Conservation (phyloP, 768 basidiomycete genomes). For the Tricholoma flavovirens region DNA sequence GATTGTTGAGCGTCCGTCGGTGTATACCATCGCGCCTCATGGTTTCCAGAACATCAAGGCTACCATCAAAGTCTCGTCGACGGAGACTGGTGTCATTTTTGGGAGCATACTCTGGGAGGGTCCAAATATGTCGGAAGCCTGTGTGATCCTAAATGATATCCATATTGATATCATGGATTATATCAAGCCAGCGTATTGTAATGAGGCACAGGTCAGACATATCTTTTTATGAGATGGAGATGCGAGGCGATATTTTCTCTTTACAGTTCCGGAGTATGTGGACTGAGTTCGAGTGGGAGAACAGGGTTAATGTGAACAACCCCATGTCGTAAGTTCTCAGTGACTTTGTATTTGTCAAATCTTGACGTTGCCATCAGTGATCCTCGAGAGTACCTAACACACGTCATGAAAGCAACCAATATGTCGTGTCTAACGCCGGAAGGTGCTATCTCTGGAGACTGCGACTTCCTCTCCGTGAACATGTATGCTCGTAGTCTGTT, state of each 20-base stretch:
- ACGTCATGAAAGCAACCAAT: conserved; percentile 96
- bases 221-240: background rate
- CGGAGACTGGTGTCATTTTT: conserved; percentile 98
- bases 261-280: conserved; percentile 92
- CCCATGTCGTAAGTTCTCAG: conserved; percentile 60
- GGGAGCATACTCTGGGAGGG: conserved; percentile 97
- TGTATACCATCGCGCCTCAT: conserved; percentile 91
- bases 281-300: conserved; percentile 99
- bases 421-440: conserved; percentile 97
- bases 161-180: conserved; percentile 99
- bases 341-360: background rate
- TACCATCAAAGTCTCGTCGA: conserved; percentile 97
- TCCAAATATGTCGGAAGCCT: conserved; percentile 78
- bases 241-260: background rate
- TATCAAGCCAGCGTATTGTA: conserved; percentile 94
- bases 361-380: conserved; percentile 40
- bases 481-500: conserved; percentile 95
- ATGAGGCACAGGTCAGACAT: conserved; percentile 74
- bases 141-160: conserved; percentile 93
- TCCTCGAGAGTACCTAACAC: conserved; percentile 83
- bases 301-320: conserved; percentile 91
- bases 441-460: conserved; percentile 91
- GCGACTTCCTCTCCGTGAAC: conserved; percentile 95
- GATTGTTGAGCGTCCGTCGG: conserved; percentile 91
- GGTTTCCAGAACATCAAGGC: conserved; percentile 99